phyloP scores from a whole-genome alignment of 2,329 filamentous ascomycete genomes.

The Xylaria sp. region DNA sequence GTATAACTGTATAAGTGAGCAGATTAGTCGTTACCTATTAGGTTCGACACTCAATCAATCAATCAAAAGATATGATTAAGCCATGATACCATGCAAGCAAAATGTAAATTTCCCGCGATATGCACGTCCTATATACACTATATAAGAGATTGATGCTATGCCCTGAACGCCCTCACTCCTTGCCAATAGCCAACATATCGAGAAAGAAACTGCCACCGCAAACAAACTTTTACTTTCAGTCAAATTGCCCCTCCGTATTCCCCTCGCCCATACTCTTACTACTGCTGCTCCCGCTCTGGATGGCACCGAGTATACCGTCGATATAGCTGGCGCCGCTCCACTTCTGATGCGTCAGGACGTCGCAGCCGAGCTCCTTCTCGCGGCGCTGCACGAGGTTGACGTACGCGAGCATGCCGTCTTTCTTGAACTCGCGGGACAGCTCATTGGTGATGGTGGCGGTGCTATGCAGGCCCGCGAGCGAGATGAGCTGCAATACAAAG shows the following conservation, averaged over 20 bases:
- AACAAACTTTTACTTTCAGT: constrained; percentile 31
- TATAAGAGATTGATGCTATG: constrained; percentile 15
- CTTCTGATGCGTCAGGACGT: constrained; percentile 95
- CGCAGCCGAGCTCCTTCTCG: constrained; percentile 90
- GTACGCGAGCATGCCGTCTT: constrained; percentile 95
- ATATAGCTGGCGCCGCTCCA: constrained; percentile 79
- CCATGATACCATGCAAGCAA: neutral
- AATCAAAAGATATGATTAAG: no score
- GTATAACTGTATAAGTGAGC: neutral
- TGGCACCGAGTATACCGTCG: constrained; percentile 88
- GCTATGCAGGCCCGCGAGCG: constrained; percentile 73
- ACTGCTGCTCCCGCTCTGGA: constrained; percentile 89
- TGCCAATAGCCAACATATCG: neutral
- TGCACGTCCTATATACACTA: constrained; percentile 12
- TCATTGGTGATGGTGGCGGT: constrained; percentile 75
- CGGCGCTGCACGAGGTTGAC: constrained; percentile 90
- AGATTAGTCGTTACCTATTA: neutral
- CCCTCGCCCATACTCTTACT: constrained; percentile 94
- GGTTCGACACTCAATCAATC: neutral
- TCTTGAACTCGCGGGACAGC: constrained; percentile 83
- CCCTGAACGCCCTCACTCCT: constrained; percentile 21
- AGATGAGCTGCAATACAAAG: constrained; percentile 76
- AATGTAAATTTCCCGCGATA: constrained; percentile 1
- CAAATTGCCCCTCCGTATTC: constrained; percentile 82
- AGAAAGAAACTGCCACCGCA: no score